Evolutionary conservation across 306 rosid genomes (phyloP), one percentile per base, ranked within the genome.

Genomic region (Lathyrus tuberosus): DNA sequence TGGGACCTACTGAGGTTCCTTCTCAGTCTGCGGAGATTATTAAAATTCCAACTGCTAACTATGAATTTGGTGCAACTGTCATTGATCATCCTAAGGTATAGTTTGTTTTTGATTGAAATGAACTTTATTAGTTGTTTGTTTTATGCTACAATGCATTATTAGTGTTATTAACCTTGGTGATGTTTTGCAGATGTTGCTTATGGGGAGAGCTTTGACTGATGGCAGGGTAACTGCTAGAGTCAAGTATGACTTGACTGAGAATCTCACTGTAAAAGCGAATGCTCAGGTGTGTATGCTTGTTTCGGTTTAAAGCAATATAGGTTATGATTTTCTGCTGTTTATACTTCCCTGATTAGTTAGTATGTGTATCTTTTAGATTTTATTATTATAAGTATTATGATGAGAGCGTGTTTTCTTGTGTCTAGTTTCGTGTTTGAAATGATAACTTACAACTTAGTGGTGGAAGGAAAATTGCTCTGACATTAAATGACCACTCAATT

Each of bases 31-130:
- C 95, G 0, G 99, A 91, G 75, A 85, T 88, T 41, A 79, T 95
- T 52, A 95, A 95, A 79, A 89, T 95, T 76, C 95, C 99, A 1
- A 83, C 96, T 14, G 84, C 97, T 58, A 79, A 87, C 75, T 95
- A 95, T 66, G 99, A 95, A 84, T 95, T 95, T 79, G 99, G 99
- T 20, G 89, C 99, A 22, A 95, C 91, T 69, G 89, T 86, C 81
- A 71, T 95, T 52, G 99, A 95, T 80, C 98, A 92, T 73, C 99
- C 99, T 62, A 87, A 70, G 97, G 99, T 91, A 62, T 38, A 63
- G 48, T 8, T 22, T 46, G 37, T n/a, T 14, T 14, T 26, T 31
- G 2, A 31, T 41, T 33, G 35, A 12, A 20, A 40, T 67, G 37
- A 8, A 24, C 7, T 53, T 53, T 10, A 13, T 51, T 31, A 33